Evolutionary conservation across 2,329 filamentous ascomycete species (phyloP).

Genomic region (Colletotrichum sublineola): DNA sequence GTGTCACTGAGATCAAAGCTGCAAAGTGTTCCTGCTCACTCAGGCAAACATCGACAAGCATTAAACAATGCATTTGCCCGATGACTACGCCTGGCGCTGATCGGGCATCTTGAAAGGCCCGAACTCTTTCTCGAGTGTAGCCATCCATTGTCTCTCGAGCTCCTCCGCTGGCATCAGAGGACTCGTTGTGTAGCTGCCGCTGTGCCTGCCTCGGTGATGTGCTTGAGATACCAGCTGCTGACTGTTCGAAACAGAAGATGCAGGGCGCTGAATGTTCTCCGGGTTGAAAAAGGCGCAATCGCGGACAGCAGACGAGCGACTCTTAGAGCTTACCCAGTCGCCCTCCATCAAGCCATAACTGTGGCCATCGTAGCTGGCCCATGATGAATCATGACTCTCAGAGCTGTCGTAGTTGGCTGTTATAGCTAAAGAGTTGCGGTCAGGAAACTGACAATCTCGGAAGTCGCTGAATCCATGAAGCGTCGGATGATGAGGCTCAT

Average conservation of each 20-base stretch:
- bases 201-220: background rate
- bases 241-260: background rate
- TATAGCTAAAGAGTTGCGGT: background rate
- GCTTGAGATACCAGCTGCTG: background rate
- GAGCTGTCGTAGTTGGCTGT: background rate
- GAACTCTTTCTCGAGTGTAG: background rate
- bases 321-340: background rate
- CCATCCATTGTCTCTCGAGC: background rate
- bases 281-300: background rate
- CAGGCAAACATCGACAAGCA: background rate
- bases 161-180: background rate
- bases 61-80: background rate
- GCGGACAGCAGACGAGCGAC: background rate
- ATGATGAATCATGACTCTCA: background rate
- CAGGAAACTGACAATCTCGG: background rate
- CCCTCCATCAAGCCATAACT: too few species aligned
- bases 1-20: background rate
- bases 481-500: background rate
- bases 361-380: background rate
- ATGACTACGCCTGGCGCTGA: background rate
- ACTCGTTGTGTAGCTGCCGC: background rate
- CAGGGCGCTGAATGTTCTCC: background rate
- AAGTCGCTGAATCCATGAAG: background rate
- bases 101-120: background rate
- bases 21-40: background rate